Evolutionary conservation across 192 early-diverging fungal genomes (phyloP).

Genomic region (Gonapodya sp.): DNA sequence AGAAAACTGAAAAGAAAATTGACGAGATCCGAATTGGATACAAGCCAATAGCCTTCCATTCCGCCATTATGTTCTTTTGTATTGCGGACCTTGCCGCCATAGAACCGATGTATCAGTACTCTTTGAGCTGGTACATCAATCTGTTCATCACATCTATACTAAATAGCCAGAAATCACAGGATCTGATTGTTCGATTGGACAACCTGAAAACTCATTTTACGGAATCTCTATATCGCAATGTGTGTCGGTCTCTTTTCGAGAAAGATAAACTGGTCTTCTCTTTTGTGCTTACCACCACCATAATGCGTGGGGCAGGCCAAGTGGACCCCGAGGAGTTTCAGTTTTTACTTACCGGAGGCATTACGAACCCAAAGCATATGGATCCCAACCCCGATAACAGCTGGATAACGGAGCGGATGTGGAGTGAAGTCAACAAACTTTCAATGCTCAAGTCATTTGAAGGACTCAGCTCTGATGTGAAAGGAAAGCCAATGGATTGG

Average conservation of each 20-base stretch:
- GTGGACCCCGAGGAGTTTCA: slow-evolving; percentile 42
- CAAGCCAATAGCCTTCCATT: slow-evolving; percentile 42
- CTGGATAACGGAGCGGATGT: slow-evolving; percentile 43
- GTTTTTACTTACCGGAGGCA: slow-evolving; percentile 46
- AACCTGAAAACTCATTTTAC: neutral
- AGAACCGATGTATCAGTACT: slow-evolving; percentile 58
- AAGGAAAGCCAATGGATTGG: slow-evolving; percentile 29
- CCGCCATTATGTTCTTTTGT: slow-evolving; percentile 47
- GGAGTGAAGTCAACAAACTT: slow-evolving; percentile 38
- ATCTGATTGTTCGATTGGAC: neutral
- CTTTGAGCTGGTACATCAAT: slow-evolving; percentile 52
- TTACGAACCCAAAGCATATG: slow-evolving; percentile 13
- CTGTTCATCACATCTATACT: slow-evolving; percentile 30
- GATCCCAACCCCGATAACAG: slow-evolving; percentile 17
- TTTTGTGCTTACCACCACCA: slow-evolving; percentile 39
- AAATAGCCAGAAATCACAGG: slow-evolving; percentile 27
- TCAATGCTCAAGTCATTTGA: slow-evolving; percentile 28
- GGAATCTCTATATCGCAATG: slow-evolving; percentile 32
- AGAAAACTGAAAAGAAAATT: slow-evolving; percentile 50
- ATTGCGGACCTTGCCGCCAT: slow-evolving; percentile 53
- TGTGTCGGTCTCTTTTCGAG: slow-evolving; percentile 53
- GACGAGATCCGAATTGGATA: slow-evolving; percentile 53
- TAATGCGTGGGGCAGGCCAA: slow-evolving; percentile 35
- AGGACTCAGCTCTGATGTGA: slow-evolving; percentile 27
- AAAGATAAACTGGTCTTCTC: slow-evolving; percentile 57